A percentile compares a stretch with the other conserved stretches of the same genome.
Evolutionary conservation across 176 grass and related monocot genomes (phyloP).

Genomic region (Juncus effusus): DNA sequence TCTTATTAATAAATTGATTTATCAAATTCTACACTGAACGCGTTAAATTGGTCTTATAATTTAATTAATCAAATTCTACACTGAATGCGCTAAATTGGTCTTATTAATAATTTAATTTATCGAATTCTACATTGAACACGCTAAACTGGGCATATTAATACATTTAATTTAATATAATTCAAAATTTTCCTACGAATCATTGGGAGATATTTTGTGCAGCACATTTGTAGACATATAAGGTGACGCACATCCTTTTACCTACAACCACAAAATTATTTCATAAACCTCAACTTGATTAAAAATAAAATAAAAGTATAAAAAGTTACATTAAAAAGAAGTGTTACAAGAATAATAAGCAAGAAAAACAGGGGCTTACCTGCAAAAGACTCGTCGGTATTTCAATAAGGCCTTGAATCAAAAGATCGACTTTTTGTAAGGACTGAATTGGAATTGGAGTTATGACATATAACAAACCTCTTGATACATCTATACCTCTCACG

Average conservation of each 20-base stretch:
- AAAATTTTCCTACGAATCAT: slow-evolving; percentile 27
- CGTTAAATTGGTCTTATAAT: too few relatives aligned
- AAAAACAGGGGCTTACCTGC: slow-evolving; percentile 42
- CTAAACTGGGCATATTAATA: not conserved
- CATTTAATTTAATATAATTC: not conserved
- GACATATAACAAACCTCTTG: slow-evolving; percentile 59
- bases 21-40: too few relatives aligned
- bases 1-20: too few relatives aligned
- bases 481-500: slow-evolving; percentile 58
- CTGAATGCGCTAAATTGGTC: too few relatives aligned
- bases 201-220: slow-evolving; percentile 55
- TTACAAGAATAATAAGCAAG: not conserved
- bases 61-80: too few relatives aligned
- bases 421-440: slow-evolving; percentile 60
- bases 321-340: not conserved
- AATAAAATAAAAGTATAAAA: too few relatives aligned
- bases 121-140: too few relatives aligned
- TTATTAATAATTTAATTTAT: too few relatives aligned
- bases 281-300: not conserved
- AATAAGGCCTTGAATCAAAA: slow-evolving; percentile 80
- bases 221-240: slow-evolving; percentile 85
- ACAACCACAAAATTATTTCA: not conserved
- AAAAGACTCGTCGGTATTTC: slow-evolving; percentile 68
- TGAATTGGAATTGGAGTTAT: slow-evolving; percentile 71
- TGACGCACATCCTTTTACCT: slow-evolving; percentile 68